Evolutionary conservation across 1,284 basidiomycete genomes (phyloP).

Genomic region (Hemileia vastatrix): DNA sequence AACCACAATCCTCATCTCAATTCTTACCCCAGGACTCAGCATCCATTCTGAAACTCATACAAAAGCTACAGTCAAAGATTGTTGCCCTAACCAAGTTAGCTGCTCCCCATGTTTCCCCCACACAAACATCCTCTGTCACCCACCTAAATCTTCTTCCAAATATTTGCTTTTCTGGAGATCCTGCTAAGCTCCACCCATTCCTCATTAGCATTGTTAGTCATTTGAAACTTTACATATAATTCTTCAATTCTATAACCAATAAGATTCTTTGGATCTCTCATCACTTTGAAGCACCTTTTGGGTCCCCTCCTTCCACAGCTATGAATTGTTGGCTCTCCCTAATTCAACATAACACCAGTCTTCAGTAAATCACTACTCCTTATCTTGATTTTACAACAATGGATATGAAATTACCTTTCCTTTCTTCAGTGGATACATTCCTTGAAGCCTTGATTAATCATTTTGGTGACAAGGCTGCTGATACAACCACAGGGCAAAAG

Average conservation of each 20-base stretch:
- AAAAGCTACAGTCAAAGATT: too few species aligned
- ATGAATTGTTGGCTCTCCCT: slow-evolving; percentile 5
- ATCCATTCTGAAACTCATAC: too few species aligned
- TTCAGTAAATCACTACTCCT: background rate
- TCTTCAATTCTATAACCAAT: background rate
- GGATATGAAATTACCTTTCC: background rate
- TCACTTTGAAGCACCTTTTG: too few species aligned
- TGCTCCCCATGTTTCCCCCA: too few species aligned
- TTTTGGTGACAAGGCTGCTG: background rate
- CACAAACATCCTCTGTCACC: too few species aligned
- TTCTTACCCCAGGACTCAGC: too few species aligned
- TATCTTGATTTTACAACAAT: background rate
- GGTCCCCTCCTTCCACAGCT: too few species aligned
- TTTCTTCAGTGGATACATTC: background rate
- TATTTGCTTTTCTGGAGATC: slow-evolving; percentile 1
- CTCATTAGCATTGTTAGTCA: background rate
- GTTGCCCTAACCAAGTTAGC: too few species aligned
- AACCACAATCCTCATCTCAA: too few species aligned
- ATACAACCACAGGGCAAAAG: background rate
- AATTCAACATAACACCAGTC: background rate
- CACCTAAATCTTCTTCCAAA: too few species aligned
- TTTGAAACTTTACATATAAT: background rate
- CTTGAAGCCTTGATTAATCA: background rate
- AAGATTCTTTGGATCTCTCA: background rate
- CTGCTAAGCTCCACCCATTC: background rate